Conservation (phyloP, 2,329 filamentous ascomycete genomes). For the Verticillium tricorpus region DNA sequence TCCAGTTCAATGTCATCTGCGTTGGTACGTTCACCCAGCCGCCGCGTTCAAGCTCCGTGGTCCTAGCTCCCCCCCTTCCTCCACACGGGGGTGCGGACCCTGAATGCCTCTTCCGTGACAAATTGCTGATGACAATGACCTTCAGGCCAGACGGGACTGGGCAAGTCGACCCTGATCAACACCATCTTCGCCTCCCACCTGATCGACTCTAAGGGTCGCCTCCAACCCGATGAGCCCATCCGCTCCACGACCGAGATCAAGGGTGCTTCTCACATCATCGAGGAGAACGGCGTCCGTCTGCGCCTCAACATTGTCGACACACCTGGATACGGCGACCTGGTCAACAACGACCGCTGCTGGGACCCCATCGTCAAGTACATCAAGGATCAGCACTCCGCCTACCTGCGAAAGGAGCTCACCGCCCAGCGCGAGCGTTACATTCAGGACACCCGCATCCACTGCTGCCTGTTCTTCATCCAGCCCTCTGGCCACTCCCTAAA, state of each 20-base stretch:
- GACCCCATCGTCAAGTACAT: conserved; percentile 99
- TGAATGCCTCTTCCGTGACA: background rate
- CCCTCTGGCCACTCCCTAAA: conserved; percentile 97
- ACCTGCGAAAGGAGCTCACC: conserved; percentile 98
- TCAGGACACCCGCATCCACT: conserved; percentile 98
- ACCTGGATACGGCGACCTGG: conserved; percentile 94
- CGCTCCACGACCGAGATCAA: conserved; percentile 98
- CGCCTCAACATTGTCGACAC: conserved; percentile 99
- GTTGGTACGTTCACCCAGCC: conserved; percentile 67
- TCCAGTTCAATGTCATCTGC: conserved; percentile 99
- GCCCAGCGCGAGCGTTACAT: conserved; percentile 99
- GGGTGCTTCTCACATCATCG: conserved; percentile 95
- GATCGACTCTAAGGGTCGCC: conserved; percentile 96
- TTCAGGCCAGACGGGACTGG: conserved; percentile 92
- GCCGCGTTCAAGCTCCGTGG: background rate
- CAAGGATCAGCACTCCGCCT: conserved; percentile 99
- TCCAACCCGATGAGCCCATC: conserved; percentile 87
- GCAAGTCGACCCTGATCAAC: conserved; percentile 99
- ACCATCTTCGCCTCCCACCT: conserved; percentile 99
- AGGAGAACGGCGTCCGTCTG: conserved; percentile 97
- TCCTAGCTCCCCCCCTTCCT: background rate
- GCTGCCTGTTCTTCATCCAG: conserved; percentile 99
- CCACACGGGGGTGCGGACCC: background rate
- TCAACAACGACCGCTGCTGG: conserved; percentile 99
- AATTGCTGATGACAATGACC: background rate